Conservation (phyloP, 2,329 filamentous ascomycete species). For the Fusarium bulbicola region DNA sequence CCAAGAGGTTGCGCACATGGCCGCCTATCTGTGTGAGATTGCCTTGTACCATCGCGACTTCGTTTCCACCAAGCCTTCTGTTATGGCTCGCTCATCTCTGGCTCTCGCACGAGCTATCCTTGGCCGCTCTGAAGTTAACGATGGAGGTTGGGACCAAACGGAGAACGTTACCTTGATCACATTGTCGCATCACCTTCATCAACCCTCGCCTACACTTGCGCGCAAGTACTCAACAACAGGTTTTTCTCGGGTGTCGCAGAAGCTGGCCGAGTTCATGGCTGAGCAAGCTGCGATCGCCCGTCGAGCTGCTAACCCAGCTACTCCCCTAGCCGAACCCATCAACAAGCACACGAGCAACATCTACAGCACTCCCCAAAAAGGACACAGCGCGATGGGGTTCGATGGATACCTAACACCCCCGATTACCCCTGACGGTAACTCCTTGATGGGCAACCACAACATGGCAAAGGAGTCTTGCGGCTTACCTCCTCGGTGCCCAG, state of each 20-base stretch:
- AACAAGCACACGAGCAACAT: conserved; percentile 64
- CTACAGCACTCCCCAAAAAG: conserved; percentile 84
- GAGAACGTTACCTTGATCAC: conserved; percentile 73
- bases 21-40: conserved; percentile 93
- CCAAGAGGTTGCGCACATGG: conserved; percentile 92
- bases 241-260: conserved; percentile 63
- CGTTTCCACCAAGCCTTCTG: conserved; percentile 88
- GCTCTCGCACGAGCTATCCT: conserved; percentile 89
- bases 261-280: conserved; percentile 66
- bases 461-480: conserved; percentile 59
- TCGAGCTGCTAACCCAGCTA: conserved; percentile 62
- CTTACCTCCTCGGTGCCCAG: conserved; percentile 65
- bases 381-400: conserved; percentile 69
- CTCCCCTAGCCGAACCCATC: conserved; percentile 64
- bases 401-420: conserved; percentile 86
- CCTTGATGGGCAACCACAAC: conserved; percentile 57
- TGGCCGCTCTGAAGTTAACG: conserved; percentile 77
- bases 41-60: conserved; percentile 97
- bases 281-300: conserved; percentile 66
- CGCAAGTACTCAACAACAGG: conserved; percentile 67
- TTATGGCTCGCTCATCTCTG: conserved; percentile 87
- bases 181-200: conserved; percentile 67
- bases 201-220: conserved; percentile 65
- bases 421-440: conserved; percentile 79
- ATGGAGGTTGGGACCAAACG: conserved; percentile 79